Base-by-base conservation (phyloP, 371 early-diverging fungal genomes). In the Apophysomyces sp. region DNA sequence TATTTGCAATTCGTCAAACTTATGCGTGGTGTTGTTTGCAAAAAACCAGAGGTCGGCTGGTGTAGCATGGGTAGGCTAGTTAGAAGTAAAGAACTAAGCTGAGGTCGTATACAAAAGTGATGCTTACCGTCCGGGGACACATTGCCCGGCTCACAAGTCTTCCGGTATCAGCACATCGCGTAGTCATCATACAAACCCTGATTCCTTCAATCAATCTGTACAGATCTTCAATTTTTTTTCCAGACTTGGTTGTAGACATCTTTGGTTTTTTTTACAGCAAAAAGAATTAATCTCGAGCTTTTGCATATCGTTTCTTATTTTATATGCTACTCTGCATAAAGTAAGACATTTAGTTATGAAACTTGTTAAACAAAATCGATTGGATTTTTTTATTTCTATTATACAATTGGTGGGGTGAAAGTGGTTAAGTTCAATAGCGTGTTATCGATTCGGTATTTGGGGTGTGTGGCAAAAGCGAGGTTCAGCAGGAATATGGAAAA, bases 1-100 rank as follows among this genome's bases (percentile, higher is more conserved):
- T 29, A 55, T 61, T 27, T 62, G 21, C 11, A 84, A 52, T 5
- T 84, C 80, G 3, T 78, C 73, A 29, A 76, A 52, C 61, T 80
- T 84, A 52, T 79, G 73, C 7, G 71, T 68, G 13, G 68, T 53
- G 21, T 67, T 73, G 65, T 78, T 73, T 12, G 76, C 68, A 37
- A 80, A 64, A 60, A 83, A 79, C 60, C 71, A 75, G 0, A 78
- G 40, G 55, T 74, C 77, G 29, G 73, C 69, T n/a, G 72, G 68
- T 41, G 60, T 37, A 18, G 64, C 54, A 32, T 51, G 30, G 12
- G 57, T 57, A 41, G 71, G 71, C 61, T 71, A 57, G 4, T 21
- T 7, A 40, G 7, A 32, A 36, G 18, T 27, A 37, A 30, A 11
- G 9, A 28, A 32, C 36, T n/a, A 58, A 32, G 40, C 13, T 24